Evolutionary conservation across 2,329 filamentous ascomycete genomes (phyloP), one percentile per base, ranked within the genome.

Genomic region (Grosmannia serpens): DNA sequence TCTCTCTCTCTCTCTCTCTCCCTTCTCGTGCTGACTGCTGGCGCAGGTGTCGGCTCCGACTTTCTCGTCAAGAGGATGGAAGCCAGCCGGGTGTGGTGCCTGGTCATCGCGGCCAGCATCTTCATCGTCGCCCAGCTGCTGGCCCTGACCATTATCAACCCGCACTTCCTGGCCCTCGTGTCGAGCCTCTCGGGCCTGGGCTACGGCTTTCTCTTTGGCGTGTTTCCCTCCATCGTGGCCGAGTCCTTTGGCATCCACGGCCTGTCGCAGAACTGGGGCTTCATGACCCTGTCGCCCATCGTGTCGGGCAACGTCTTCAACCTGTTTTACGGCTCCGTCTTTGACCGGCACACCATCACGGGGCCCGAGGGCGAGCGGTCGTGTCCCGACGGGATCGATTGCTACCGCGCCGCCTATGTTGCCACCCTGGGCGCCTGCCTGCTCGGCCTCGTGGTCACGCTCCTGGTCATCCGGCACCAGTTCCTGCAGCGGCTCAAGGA

Each of bases 231-330:
- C 15, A 84, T 97, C 22, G 82, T 89, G 11, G 90, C 91, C 8
- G 91, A 97, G 69, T 86, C 87, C 0, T 99, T 99, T 69, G 94
- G 94, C 9, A 87, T 96, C 29, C 81, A 86, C 61, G 92, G 91
- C 1, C 77, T 99, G 53, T 91, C 87, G 58, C 89, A 96, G 68
- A 99, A 97, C 68, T 99, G 94, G 92, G 94, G 94, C 17, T 87
- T 88, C 65, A 95, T 99, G 85, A 96, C 90, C 0, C 76, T 96
- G 53, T 87, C 89, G 3, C 91, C 92, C 0, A 89, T 96, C 3
- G 72, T 96, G 31, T 91, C 86, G 10, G 91, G 90, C 55, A 95
- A 97, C 66, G 71, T 96, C 26, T 97, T 95, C 78, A 99, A 97
- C 69, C 74, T 96, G 1, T 84, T 94, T 59, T 99, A 97, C 69